Base-by-base conservation (phyloP, 1,139 yeast genomes). In the Suhomyces guaymorum region DNA sequence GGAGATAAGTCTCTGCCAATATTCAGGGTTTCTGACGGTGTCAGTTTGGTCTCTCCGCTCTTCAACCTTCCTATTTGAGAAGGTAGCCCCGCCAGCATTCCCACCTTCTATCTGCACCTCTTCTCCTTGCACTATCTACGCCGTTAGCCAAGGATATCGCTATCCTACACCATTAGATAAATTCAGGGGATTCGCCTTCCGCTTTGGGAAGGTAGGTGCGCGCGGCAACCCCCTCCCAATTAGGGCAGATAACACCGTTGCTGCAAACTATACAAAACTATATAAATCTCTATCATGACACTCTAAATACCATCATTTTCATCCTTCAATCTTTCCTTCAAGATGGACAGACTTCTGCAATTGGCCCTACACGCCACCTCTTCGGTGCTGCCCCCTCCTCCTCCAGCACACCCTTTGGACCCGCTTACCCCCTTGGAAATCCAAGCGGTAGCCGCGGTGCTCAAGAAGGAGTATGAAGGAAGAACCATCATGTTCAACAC, bases 341-440 rank as follows among this genome's bases (percentile, higher is more conserved):
- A 17, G 27, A 80, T 80, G 87, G 84, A 80, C 61, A 78, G 87
- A 66, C 70, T 80, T 52, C 71, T 70, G 50, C 86, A 80, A 63
- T 70, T 81, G 43, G 80, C 86, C 28, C 57, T 70, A 28, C 88
- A 82, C 54, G 66, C 86, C 26, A 75, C 81, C 17, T 76, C 83
- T 21, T 62, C 65, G 28, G 63, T 73, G 27, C 43, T 53, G 15
- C 68, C 81, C 12, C 80, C 81, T 30, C 61, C 77, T 33, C 57
- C 67, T 13, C 81, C 83, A 38, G 59, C 60, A 7, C 92, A 82
- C 58, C 89, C 90, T 18, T 68, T 83, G 52, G 92, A 83, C 60
- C 90, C 88, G 9, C 73, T 83, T 44, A 63, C 82, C 27, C 71
- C 78, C 15, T 70, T 57, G 36, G 92, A 83, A 62, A 70, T 70